phyloP scores from a whole-genome alignment of 805 yeast genomes.

The Spathaspora passalidarum region DNA sequence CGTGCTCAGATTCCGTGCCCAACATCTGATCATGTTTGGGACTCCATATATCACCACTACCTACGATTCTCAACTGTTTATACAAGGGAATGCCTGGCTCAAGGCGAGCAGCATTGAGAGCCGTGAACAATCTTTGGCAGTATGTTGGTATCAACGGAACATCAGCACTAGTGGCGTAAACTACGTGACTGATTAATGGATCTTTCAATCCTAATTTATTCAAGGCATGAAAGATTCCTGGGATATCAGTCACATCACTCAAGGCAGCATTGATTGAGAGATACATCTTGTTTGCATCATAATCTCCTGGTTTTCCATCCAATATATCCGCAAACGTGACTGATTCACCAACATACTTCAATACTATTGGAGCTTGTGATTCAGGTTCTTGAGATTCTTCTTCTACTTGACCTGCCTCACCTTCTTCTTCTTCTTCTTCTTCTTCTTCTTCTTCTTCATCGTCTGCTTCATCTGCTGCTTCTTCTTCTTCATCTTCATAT shows the following conservation, averaged over 20 bases:
- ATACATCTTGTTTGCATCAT: neutral
- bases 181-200: conserved; percentile 15
- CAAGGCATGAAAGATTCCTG: conserved; percentile 7
- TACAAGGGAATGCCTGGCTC: conserved; percentile 5
- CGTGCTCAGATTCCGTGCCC: conserved; percentile 1
- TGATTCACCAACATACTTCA: conserved; percentile 7
- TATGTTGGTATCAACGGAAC: conserved; percentile 8
- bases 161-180: conserved; percentile 15
- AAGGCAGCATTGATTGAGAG: neutral
- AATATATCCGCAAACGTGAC: conserved; percentile 6
- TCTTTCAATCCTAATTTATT: conserved; percentile 17
- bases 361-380: conserved; percentile 1
- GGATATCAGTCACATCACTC: conserved; percentile 1
- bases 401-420: neutral
- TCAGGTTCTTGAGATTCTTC: conserved; percentile 2
- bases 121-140: conserved; percentile 3
- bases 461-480: conserved; percentile 4
- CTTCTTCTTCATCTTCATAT: conserved; percentile 7
- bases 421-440: conserved; percentile 2
- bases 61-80: conserved; percentile 7
- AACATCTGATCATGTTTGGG: conserved; percentile 11
- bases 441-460: neutral
- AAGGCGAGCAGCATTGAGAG: conserved; percentile 6
- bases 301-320: neutral
- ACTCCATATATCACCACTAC: conserved; percentile 14